Evolutionary conservation across 208 protist species (phyloP).

Genomic region (Crithidia expoeki): DNA sequence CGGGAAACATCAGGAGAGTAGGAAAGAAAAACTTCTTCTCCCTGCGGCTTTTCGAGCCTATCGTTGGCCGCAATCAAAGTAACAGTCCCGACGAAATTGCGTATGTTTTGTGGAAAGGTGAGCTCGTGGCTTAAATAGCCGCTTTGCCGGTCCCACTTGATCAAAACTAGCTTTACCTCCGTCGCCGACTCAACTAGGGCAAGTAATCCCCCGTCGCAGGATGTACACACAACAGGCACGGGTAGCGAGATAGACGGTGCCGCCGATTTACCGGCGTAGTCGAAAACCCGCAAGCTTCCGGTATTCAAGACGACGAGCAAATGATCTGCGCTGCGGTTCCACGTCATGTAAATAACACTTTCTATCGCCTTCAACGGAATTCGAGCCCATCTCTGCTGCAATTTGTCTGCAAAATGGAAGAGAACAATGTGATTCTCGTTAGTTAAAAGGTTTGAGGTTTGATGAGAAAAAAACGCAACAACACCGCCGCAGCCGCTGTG

Average conservation of each 20-base stretch:
- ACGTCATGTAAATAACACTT: constrained; percentile 69
- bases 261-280: constrained; percentile 44
- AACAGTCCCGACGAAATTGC: constrained; percentile 15
- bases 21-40: constrained; percentile 34
- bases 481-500: constrained; percentile 54
- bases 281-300: constrained; percentile 57
- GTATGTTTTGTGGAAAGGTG: constrained; percentile 30
- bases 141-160: constrained; percentile 23
- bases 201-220: constrained; percentile 58
- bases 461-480: constrained; percentile 49
- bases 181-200: constrained; percentile 29
- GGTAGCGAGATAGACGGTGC: constrained; percentile 39
- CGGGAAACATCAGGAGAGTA: constrained; percentile 21
- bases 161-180: constrained; percentile 31
- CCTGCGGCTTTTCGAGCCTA: constrained; percentile 3
- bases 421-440: constrained; percentile 37
- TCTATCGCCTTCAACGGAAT: constrained; percentile 48
- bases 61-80: constrained; percentile 29
- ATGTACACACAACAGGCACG: constrained; percentile 35
- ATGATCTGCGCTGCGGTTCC: constrained; percentile 66
- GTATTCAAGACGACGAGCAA: constrained; percentile 66
- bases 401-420: constrained; percentile 30
- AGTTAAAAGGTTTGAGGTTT: constrained; percentile 18
- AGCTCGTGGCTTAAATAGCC: constrained; percentile 31
- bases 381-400: background rate